Evolutionary conservation across 257 asterid genomes (phyloP).

Genomic region (Gentiana macrophylla): DNA sequence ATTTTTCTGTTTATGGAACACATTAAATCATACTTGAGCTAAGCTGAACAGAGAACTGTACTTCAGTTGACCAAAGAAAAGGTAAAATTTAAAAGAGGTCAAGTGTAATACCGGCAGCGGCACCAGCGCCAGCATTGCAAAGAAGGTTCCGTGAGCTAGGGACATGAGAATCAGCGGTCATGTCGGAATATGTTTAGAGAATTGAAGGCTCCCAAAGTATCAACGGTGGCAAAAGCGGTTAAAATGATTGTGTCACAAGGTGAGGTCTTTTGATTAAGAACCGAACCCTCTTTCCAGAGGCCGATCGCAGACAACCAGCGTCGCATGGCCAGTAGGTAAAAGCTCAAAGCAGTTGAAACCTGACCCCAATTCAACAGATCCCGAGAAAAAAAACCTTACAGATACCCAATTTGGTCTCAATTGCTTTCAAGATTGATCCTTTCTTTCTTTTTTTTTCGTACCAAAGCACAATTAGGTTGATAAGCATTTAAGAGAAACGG

Average conservation of each 20-base stretch:
- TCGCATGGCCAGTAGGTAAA: constrained; percentile 79
- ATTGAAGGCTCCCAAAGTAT: constrained; percentile 13
- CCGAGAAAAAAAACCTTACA: too few species aligned
- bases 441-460: too few species aligned
- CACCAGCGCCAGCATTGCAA: constrained; percentile 96
- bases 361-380: too few species aligned
- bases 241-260: constrained; percentile 3
- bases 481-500: too few species aligned
- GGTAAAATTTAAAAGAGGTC: not conserved
- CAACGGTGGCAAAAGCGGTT: constrained; percentile 12
- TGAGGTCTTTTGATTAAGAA: constrained; percentile 1
- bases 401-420: too few species aligned
- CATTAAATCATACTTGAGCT: not conserved
- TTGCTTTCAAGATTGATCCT: too few species aligned
- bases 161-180: constrained; percentile 58
- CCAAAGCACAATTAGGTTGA: too few species aligned
- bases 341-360: constrained; percentile 11
- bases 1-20: not conserved
- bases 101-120: constrained; percentile 70
- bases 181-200: constrained; percentile 24
- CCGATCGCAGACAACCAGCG: constrained; percentile 52
- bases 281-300: constrained; percentile 75
- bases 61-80: not conserved
- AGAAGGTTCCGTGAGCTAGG: constrained; percentile 59
- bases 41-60: not conserved